Evolutionary conservation across 148 eudicot species (phyloP), one percentile per base, ranked within the genome.

Genomic region (Chenopodium berlandieri): DNA sequence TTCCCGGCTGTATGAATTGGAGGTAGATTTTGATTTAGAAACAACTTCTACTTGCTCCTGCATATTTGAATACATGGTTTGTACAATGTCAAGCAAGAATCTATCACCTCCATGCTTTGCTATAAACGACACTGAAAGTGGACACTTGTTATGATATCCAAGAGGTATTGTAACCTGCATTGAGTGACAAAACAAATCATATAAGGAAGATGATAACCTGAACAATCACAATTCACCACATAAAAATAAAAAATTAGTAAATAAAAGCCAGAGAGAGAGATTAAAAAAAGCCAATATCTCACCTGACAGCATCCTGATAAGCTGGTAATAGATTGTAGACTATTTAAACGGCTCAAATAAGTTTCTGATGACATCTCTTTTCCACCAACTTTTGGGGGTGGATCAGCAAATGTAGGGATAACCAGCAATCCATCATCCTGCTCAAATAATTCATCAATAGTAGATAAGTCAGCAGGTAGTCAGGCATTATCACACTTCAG

Each of bases 301-400:
- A 95, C 98, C 97, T 95, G 94, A 87, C 99, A 95, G 86, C 99
- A 93, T 84, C 99, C 99, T 67, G 99, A 92, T 87, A 95, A 84
- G 90, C 97, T 95, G 84, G 97, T 97, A 71, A 95, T 85, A 82
- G 94, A 89, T 75, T 83, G 81, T 46, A 95, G 86, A 70, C 94
- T 88, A 83, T 83, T 91, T 71, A 92, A 83, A 79, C 89, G 89
- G 81, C 82, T 88, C 68, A 86, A 83, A 79, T 91, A 92, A 58
- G 85, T 92, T 82, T 92, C 91, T 1, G 94, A 89, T 34, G 71
- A 70, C 71, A 90, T 83, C 81, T 90, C 97, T 84, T 92, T 95
- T 52, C 87, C 87, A 68, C 94, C 94, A 85, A 90, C 85, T 83
- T 95, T 95, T 81, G 92, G 88, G 75, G 97, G 94, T 64, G 90